Conservation (phyloP, 176 grass and related monocot species). For the Carex pumila region DNA sequence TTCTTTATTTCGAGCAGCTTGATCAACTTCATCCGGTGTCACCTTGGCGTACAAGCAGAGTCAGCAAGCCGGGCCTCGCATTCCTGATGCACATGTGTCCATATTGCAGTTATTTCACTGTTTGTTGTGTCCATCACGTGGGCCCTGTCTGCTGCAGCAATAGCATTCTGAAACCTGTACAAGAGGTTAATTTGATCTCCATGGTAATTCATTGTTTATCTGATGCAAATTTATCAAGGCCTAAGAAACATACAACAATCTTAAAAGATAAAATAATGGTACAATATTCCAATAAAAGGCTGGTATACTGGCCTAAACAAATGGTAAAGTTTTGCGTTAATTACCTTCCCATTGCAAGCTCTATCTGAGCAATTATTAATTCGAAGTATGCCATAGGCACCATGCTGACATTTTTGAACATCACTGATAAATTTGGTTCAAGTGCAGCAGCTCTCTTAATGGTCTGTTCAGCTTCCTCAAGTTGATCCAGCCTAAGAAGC, state of each 20-base stretch:
- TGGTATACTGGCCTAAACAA: no score
- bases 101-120: conserved; percentile 26
- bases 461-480: conserved; percentile 50
- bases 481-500: conserved; percentile 45
- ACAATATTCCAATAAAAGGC: no score
- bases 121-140: conserved; percentile 35
- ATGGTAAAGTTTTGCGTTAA: neutral
- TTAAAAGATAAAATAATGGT: no score
- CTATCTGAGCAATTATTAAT: conserved; percentile 51
- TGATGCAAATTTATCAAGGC: no score
- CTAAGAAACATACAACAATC: no score
- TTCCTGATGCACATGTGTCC: conserved; percentile 35
- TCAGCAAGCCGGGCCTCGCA: conserved; percentile 33
- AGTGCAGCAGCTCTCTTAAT: conserved; percentile 20
- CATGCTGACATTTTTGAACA: conserved; percentile 33
- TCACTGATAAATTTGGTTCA: conserved; percentile 18
- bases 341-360: conserved; percentile 60
- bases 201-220: no score
- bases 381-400: conserved; percentile 37
- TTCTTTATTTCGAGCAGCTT: conserved; percentile 38
- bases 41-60: conserved; percentile 39
- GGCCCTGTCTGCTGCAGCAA: conserved; percentile 46
- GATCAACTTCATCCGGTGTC: neutral
- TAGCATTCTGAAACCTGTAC: conserved; percentile 56
- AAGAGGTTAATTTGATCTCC: neutral